A percentile compares a stretch with the other conserved stretches of the same genome.
Conservation (phyloP, 495 filamentous ascomycete species). For the Penicillium psychrofluorescens region DNA sequence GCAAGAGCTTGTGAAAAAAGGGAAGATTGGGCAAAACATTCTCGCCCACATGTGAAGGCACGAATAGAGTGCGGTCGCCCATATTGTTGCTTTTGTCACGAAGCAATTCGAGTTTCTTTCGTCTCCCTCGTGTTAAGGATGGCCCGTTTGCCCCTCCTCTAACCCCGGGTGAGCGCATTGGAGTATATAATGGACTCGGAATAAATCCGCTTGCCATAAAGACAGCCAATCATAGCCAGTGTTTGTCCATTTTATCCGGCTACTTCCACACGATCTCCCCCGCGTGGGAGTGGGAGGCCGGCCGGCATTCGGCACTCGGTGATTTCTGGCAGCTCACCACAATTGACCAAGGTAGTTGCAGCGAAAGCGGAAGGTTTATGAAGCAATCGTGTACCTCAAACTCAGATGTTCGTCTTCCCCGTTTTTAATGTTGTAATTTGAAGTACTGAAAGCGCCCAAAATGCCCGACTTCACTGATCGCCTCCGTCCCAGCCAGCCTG, state of each 20-base stretch:
- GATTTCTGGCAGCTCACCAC: neutral
- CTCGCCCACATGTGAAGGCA: slow-evolving; percentile 18
- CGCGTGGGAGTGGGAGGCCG: slow-evolving; percentile 1
- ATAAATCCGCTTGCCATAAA: neutral
- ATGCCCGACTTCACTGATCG: slow-evolving; percentile 43
- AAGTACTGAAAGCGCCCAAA: neutral
- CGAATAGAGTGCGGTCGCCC: slow-evolving; percentile 16
- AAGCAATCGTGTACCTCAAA: neutral
- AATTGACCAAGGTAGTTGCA: neutral
- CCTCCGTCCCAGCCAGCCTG: slow-evolving; percentile 30
- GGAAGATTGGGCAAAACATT: slow-evolving; percentile 17
- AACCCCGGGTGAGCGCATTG: neutral
- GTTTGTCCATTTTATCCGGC: slow-evolving; percentile 9
- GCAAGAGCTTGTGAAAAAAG: slow-evolving; percentile 22
- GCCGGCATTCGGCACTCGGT: slow-evolving; percentile 20
- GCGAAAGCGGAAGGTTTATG: neutral
- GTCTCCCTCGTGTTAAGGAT: neutral
- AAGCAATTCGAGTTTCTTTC: neutral
- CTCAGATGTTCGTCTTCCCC: no score
- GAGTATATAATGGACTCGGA: neutral
- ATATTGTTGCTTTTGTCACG: slow-evolving; percentile 1
- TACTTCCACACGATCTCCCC: slow-evolving; percentile 13
- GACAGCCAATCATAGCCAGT: slow-evolving; percentile 5
- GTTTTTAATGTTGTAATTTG: no score
- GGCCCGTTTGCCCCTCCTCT: neutral